Base-by-base conservation (phyloP, 768 basidiomycete genomes). In the Trametes coccinea region DNA sequence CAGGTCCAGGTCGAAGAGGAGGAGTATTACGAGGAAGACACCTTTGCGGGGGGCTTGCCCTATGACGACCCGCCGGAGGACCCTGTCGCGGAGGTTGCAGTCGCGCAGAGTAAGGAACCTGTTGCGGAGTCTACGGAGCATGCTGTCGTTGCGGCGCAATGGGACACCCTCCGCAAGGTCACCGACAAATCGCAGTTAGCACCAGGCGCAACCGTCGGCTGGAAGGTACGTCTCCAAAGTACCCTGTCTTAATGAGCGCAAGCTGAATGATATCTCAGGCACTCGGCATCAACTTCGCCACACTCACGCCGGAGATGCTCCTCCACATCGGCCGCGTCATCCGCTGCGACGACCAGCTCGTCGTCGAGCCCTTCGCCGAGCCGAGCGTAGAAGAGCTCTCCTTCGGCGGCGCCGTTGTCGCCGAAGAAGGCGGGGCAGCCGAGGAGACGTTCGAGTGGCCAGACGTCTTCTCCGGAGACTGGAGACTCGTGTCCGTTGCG, bases 291-390 rank as follows among this genome's bases (percentile, higher is more conserved):
- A 82, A 88, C 64, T 83, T 83, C 0, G 68, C 67, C 5, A 88
- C 87, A 3, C 80, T 79, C 53, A 81, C 85, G 4, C 89, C 89
- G 0, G 89, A 88, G 62, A 70, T 80, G 11, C 66, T 88, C 58
- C 67, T 87, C 17, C 76, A 73, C n/a, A 62, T 84, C 2, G 85
- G 75, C 0, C 72, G 71, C 0, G 73, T 89, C 0, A 49, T 70
- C 8, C 63, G 62, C 27, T 57, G 62, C 13, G 67, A 63, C 13
- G 65, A 68, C 40, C 72, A 67, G 11, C 46, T 69, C 22, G 48
- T 72, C 5, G 52, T 64, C 0, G 65, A 61, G 58, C 54, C 37
- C 16, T 11, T 59, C 53, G 47, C 56, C 0, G 62, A 64, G 30
- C 53, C 67, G 0, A 56, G 54, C 2, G 31, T 58, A 4, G 55